Evolutionary conservation across 345 rosid species (phyloP), one percentile per base, ranked within the genome.

Genomic region (Melaleuca alternifolia): DNA sequence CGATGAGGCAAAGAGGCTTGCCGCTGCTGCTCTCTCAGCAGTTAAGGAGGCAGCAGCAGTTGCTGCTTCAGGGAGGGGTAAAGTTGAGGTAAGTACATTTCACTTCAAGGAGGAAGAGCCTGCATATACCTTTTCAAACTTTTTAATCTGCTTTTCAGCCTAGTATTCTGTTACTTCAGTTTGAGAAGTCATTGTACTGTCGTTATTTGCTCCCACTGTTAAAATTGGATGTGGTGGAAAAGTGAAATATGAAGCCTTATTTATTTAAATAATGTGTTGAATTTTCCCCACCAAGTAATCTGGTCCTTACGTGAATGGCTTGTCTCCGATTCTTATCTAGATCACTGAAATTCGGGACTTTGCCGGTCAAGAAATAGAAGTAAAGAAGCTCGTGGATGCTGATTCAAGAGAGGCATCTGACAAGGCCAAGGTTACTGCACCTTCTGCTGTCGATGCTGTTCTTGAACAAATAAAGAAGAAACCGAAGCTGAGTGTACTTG

Each of bases 391-490:
- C 26, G 93, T 94, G 30, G 95, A 95, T 89, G 93, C 94, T 26
- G 99, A 93, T 85, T 94, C 98, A n/a, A 95, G 89, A 89, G 98
- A 96, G 88, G 98, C 96, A 79, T 89, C 94, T 46, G 99, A 94
- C 61, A 93, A 88, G 92, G 90, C 92, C 48, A 92, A 92, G 84
- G 89, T 90, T 11, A 10, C 93, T 56, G 88, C 92, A 28, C 84
- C 97, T 50, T 95, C 97, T 62, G 98, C 96, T 1, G 98, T 97
- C 51, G 98, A 97, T 91, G 97, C 94, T 10, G 92, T 97, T 83
- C 97, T 97, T 14, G 97, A 96, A 92, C 98, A 96, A 91, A 94
- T 97, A 20, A 96, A 91, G 92, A 96, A 96, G 93, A 96, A 97
- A 85, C 95, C 92, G 83, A 97, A 97, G 89, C 97, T 96, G 46